Percentiles rank a stretch among this genome's conserved stretches.
phyloP scores from a whole-genome alignment of 2,329 filamentous ascomycete species.

The Sporothrix variecibatus region DNA sequence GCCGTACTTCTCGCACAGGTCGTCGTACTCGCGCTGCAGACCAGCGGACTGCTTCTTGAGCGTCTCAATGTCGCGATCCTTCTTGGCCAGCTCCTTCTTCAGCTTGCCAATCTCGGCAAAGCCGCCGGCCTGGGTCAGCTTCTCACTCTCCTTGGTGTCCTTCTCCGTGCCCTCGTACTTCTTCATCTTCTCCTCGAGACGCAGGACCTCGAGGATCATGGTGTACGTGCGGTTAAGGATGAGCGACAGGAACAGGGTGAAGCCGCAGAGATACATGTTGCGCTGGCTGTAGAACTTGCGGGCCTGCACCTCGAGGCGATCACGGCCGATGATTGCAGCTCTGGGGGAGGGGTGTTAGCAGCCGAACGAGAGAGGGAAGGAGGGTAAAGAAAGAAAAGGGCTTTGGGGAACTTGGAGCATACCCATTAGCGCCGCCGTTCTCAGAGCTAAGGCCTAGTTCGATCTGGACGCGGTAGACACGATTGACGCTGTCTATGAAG shows the following conservation, averaged over 20 bases:
- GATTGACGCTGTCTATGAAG: conserved; percentile 93
- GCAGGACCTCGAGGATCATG: conserved; percentile 89
- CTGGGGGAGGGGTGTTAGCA: conserved; percentile 38
- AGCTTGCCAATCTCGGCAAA: conserved; percentile 73
- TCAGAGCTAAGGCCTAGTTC: conserved; percentile 77
- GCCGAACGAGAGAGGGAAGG: not conserved
- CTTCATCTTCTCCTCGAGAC: conserved; percentile 90
- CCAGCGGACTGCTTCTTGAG: conserved; percentile 92
- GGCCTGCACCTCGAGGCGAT: conserved; percentile 97
- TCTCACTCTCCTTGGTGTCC: conserved; percentile 67
- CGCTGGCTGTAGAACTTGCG: conserved; percentile 99
- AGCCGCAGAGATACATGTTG: conserved; percentile 99
- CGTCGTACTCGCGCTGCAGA: conserved; percentile 81
- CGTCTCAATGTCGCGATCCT: conserved; percentile 80
- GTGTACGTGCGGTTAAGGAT: conserved; percentile 99
- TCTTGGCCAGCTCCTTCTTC: conserved; percentile 71
- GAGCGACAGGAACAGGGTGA: conserved; percentile 96
- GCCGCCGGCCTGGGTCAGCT: conserved; percentile 68
- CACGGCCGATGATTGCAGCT: conserved; percentile 78
- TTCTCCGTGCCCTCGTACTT: conserved; percentile 68
- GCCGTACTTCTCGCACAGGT: conserved; percentile 79
- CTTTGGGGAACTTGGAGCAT: conserved; percentile 37
- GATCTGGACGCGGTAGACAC: conserved; percentile 93
- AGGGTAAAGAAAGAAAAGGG: not conserved
- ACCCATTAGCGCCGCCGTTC: conserved; percentile 50